Conservation (phyloP, 108 stramenopile species). For the Stephanodiscus minutulus region DNA sequence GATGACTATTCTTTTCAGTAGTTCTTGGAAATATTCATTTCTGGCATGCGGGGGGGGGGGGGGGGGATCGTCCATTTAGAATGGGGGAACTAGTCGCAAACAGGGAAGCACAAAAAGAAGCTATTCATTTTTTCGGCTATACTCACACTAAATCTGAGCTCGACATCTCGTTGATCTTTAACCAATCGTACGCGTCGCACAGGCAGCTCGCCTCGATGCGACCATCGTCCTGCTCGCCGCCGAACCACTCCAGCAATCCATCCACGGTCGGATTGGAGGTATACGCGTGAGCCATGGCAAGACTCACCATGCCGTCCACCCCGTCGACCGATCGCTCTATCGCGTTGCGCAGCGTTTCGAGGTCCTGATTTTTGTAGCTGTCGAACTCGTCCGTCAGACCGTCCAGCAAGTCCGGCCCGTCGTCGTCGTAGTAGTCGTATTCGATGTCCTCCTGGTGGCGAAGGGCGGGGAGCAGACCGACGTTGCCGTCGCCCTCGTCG, state of each 20-base stretch:
- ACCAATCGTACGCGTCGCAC: slow-evolving; percentile 76
- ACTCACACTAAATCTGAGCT: slow-evolving; percentile 60
- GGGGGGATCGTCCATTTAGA: not conserved
- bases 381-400: slow-evolving; percentile 73
- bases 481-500: slow-evolving; percentile 1
- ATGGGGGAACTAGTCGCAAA: not conserved
- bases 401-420: slow-evolving; percentile 35
- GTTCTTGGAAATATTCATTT: slow-evolving; percentile 76
- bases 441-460: not conserved
- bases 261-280: slow-evolving; percentile 15
- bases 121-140: no score
- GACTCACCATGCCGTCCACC: slow-evolving; percentile 83
- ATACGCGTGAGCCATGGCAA: slow-evolving; percentile 73
- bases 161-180: slow-evolving; percentile 69
- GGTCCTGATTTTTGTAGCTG: slow-evolving; percentile 77
- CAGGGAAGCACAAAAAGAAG: not conserved
- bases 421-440: slow-evolving; percentile 4
- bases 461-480: slow-evolving; percentile 17
- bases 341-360: slow-evolving; percentile 72
- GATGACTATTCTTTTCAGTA: slow-evolving; percentile 69
- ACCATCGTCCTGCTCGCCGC: slow-evolving; percentile 15
- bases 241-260: not conserved
- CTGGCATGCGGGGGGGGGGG: no score
- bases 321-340: slow-evolving; percentile 65
- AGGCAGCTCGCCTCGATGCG: slow-evolving; percentile 72